phyloP scores from a whole-genome alignment of 768 basidiomycete genomes.

The Lyophyllum semitale region DNA sequence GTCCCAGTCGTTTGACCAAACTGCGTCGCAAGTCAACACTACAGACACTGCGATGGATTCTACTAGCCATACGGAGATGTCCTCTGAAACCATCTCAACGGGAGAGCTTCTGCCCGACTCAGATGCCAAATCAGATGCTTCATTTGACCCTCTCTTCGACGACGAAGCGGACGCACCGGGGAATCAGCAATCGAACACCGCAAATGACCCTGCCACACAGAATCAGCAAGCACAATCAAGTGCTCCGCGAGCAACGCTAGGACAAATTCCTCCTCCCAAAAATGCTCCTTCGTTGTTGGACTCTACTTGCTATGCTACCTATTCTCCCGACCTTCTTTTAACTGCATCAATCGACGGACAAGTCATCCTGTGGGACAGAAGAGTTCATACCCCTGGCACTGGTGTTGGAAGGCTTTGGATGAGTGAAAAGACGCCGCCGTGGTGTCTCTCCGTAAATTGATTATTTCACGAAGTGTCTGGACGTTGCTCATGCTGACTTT shows the following conservation, averaged over 20 bases:
- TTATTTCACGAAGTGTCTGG: neutral
- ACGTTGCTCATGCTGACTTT: neutral
- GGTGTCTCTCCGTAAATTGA: constrained; percentile 88
- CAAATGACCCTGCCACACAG: constrained; percentile 15
- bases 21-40: constrained; percentile 2
- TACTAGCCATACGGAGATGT: constrained; percentile 18
- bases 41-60: constrained; percentile 16
- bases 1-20: constrained; percentile 3
- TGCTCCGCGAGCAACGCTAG: constrained; percentile 29
- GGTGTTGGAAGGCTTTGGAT: constrained; percentile 87
- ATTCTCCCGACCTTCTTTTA: constrained; percentile 83
- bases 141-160: constrained; percentile 89
- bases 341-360: constrained; percentile 92
- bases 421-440: constrained; percentile 91
- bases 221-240: constrained; percentile 17
- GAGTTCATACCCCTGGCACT: constrained; percentile 60
- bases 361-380: constrained; percentile 87
- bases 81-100: constrained; percentile 10
- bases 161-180: constrained; percentile 63
- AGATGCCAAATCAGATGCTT: constrained; percentile 76
- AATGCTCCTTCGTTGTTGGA: constrained; percentile 79
- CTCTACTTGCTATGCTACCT: constrained; percentile 54
- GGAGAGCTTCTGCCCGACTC: constrained; percentile 31
- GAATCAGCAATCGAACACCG: constrained; percentile 1
- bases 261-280: constrained; percentile 59